Conservation (phyloP, 2,329 filamentous ascomycete genomes). For the Aspergillus quadricinctus region DNA sequence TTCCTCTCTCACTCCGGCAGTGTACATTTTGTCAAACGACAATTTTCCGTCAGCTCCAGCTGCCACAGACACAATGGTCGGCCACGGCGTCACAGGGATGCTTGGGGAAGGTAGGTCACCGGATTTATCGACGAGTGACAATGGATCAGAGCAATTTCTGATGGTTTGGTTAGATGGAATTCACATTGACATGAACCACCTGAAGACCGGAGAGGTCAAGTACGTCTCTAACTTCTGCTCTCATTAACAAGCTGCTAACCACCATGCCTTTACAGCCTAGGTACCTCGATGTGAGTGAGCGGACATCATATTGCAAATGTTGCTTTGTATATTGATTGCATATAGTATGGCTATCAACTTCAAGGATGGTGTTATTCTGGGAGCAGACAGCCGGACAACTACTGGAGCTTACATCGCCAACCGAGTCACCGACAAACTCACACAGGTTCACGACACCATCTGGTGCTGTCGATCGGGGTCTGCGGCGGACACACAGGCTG, state of each 20-base stretch:
- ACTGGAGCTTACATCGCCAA: slow-evolving; percentile 98
- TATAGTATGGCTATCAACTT: slow-evolving; percentile 96
- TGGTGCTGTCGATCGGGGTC: slow-evolving; percentile 99
- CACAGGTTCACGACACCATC: slow-evolving; percentile 96
- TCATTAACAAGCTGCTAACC: slow-evolving; percentile 27
- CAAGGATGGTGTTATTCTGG: slow-evolving; percentile 94
- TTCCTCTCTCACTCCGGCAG: slow-evolving; percentile 2
- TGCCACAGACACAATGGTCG: slow-evolving; percentile 32
- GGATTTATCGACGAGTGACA: slow-evolving; percentile 9
- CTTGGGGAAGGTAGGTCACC: slow-evolving; percentile 40
- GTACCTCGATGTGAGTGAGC: slow-evolving; percentile 84
- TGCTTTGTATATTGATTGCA: slow-evolving; percentile 22
- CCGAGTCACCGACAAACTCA: slow-evolving; percentile 98
- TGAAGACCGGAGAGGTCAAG: slow-evolving; percentile 99
- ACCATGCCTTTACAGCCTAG: slow-evolving; percentile 58
- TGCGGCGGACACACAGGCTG: slow-evolving; percentile 94
- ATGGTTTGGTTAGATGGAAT: slow-evolving; percentile 73
- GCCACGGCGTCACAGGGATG: slow-evolving; percentile 39
- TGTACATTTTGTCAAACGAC: neutral
- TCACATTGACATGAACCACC: slow-evolving; percentile 95
- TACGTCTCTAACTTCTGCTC: slow-evolving; percentile 48
- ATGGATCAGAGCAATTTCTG: slow-evolving; percentile 6
- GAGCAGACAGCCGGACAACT: slow-evolving; percentile 94
- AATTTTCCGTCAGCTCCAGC: neutral
- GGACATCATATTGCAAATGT: slow-evolving; percentile 6